Evolutionary conservation across 257 asterid species (phyloP).

Genomic region (Nicotiana tomentosiformis): DNA sequence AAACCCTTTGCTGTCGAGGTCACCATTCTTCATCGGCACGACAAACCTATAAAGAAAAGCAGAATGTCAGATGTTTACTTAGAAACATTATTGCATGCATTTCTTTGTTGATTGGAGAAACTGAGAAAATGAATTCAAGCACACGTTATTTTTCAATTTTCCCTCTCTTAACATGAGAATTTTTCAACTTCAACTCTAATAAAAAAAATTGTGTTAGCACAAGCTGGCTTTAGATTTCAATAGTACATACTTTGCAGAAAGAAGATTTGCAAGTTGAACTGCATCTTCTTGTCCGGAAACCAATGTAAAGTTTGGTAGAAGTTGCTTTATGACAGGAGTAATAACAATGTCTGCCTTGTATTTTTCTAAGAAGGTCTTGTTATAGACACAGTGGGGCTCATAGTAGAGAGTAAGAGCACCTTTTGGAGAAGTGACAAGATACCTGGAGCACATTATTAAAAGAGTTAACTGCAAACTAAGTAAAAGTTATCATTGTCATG

Average conservation of each 20-base stretch:
- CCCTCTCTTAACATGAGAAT: background rate
- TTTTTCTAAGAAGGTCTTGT: slow-evolving; percentile 43
- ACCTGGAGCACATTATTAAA: slow-evolving; percentile 35
- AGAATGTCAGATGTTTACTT: background rate
- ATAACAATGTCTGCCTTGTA: slow-evolving; percentile 65
- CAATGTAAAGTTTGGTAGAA: slow-evolving; percentile 62
- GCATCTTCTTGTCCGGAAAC: slow-evolving; percentile 96
- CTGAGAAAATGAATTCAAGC: background rate
- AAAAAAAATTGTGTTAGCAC: background rate
- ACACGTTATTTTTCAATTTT: background rate
- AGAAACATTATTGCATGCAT: background rate
- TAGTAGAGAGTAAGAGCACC: slow-evolving; percentile 53
- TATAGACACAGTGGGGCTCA: slow-evolving; percentile 87
- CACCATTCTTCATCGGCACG: slow-evolving; percentile 83
- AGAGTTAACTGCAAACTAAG: background rate
- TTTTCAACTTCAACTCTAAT: background rate
- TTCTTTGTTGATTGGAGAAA: background rate
- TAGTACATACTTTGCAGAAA: slow-evolving; percentile 55
- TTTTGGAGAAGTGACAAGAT: slow-evolving; percentile 63
- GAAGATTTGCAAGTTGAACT: slow-evolving; percentile 67
- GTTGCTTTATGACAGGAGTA: slow-evolving; percentile 84
- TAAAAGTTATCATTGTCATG: background rate
- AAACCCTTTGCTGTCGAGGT: slow-evolving; percentile 77
- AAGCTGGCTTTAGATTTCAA: background rate
- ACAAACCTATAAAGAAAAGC: slow-evolving; percentile 40